Percentiles rank a stretch among this genome's conserved stretches.
These are phyloP conservation scores for Leptographium radiaticola DNA, from an alignment of 2,329 filamentous ascomycete species.

Conservation along the genomic window DNA sequence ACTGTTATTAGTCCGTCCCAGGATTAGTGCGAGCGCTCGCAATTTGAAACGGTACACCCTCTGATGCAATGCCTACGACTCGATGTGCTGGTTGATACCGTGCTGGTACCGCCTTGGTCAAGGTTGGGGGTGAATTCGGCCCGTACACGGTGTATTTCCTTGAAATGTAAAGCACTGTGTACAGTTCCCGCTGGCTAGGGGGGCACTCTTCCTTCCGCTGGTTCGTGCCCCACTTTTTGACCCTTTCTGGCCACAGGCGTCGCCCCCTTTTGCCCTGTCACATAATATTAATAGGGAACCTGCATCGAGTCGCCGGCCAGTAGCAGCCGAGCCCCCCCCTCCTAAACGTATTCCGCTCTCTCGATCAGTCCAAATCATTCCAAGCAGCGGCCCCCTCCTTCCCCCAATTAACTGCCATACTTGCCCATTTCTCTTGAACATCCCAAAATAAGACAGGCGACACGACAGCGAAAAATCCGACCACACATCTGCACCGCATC, in stretches of 20 bases:
- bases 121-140: too few species aligned
- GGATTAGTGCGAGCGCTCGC: constrained; percentile 6
- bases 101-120: not conserved
- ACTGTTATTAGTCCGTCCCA: not conserved
- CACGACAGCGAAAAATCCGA: constrained; percentile 1
- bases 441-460: constrained; percentile 3
- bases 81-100: not conserved
- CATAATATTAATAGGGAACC: not conserved
- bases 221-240: not conserved
- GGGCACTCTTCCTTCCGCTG: not conserved
- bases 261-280: constrained; percentile 1
- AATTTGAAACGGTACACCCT: constrained; percentile 9
- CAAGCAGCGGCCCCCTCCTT: constrained; percentile 5
- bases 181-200: not conserved
- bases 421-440: constrained; percentile 1
- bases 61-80: not conserved
- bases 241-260: not conserved
- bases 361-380: constrained; percentile 3
- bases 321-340: not conserved
- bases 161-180: not conserved
- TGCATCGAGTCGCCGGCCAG: constrained; percentile 4
- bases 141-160: too few species aligned
- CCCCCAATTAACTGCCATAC: constrained; percentile 2
- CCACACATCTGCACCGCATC: not conserved
- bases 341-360: not conserved